Percentiles rank a stretch among this genome's conserved stretches.
Conservation (phyloP, 208 protist genomes). For the Trypanosoma melophagium region DNA sequence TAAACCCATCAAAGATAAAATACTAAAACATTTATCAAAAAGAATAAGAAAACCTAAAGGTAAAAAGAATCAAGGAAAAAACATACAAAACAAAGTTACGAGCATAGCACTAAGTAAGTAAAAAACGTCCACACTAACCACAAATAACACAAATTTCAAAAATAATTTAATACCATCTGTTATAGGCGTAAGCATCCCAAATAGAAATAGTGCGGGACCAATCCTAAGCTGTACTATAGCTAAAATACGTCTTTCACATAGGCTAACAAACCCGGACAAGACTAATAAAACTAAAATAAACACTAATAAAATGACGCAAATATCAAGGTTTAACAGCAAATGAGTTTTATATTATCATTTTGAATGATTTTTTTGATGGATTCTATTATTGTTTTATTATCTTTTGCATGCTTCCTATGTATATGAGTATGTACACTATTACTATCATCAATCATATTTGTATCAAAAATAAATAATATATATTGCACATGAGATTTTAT, state of each 20-base stretch:
- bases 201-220: constrained; percentile 78
- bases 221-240: constrained; percentile 79
- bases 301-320: constrained; percentile 76
- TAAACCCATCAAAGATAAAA: constrained; percentile 61
- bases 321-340: constrained; percentile 73
- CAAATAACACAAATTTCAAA: constrained; percentile 84
- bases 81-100: constrained; percentile 63
- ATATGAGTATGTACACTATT: constrained; percentile 72
- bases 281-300: constrained; percentile 80
- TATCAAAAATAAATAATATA: constrained; percentile 77
- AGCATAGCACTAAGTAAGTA: constrained; percentile 63
- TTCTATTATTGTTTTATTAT: constrained; percentile 83
- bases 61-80: constrained; percentile 83
- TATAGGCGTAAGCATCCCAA: constrained; percentile 82
- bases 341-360: constrained; percentile 86
- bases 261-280: constrained; percentile 78
- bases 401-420: constrained; percentile 85
- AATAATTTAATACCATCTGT: constrained; percentile 87
- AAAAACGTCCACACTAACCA: constrained; percentile 76
- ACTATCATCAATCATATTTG: constrained; percentile 69
- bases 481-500: constrained; percentile 88
- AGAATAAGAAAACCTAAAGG: constrained; percentile 82
- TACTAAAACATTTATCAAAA: constrained; percentile 72
- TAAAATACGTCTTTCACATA: constrained; percentile 73
- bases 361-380: constrained; percentile 89